Base-by-base conservation (phyloP, 2,329 filamentous ascomycete species). In the Ilyonectria destructans region DNA sequence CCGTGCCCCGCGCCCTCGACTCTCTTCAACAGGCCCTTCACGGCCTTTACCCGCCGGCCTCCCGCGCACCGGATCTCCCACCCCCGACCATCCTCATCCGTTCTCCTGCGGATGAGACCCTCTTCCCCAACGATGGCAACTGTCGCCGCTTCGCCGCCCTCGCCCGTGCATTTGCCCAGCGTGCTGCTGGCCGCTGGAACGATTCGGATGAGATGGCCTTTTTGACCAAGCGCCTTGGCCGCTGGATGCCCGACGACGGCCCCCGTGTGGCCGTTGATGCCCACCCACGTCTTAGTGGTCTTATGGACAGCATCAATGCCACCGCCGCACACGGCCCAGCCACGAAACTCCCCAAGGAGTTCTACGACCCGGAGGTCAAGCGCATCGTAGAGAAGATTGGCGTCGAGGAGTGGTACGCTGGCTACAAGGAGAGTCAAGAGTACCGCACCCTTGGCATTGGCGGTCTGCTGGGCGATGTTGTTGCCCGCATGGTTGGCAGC, bases 301-400 rank as follows among this genome's bases (percentile, higher is more conserved):
- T 99, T 75, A 94, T 97, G 92, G 96, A 99, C 82, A 96, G 94
- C 0, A 88, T 98, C 77, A 98, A 98, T 78, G 90, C 94, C 7
- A 97, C 94, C 0, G 85, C 93, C 13, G 96, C 95, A 2, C 96
- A 98, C 79, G 80, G 80, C 21, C 89, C 92, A 0, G 88, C 88
- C 12, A 98, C 95, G 0, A 90, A 87, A 52, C 87, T 98, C 3
- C 96, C 96, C 0, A 85, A 87, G 10, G 93, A 95, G 70, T 98
- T 99, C 80, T 98, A 98, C 81, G 94, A 98, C 77, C 79, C 86
- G 19, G 92, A 91, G 77, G 90, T 88, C 4, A 87, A 90, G 57
- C 85, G 86, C 4, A 92, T 95, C 68, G 89, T 96, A 65, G 85
- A 91, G 65, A 92, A 90, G 79, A 91, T 98, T 66, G 90, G 88